Percentiles rank a stretch among this genome's conserved stretches.
phyloP scores from a whole-genome alignment of 2,329 filamentous ascomycete genomes.

The Epichloe sylvatica region DNA sequence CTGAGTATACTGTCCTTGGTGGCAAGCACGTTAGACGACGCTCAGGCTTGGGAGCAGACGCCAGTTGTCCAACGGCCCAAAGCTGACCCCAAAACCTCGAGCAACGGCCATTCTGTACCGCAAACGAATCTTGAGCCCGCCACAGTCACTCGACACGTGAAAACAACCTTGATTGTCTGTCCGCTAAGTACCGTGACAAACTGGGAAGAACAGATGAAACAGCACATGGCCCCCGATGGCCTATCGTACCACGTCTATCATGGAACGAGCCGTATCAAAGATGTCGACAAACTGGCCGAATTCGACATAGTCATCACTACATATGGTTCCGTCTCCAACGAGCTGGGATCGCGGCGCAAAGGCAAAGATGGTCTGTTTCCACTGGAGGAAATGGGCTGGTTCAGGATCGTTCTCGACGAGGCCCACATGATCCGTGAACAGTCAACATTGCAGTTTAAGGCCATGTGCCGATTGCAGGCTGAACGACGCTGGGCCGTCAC shows the following conservation, averaged over 20 bases:
- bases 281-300: constrained; percentile 51
- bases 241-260: constrained; percentile 77
- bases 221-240: constrained; percentile 53
- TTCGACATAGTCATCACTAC: constrained; percentile 86
- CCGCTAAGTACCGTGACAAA: constrained; percentile 86
- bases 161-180: constrained; percentile 72
- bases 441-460: constrained; percentile 67
- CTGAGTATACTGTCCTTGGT: constrained; percentile 74
- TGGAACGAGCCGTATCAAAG: constrained; percentile 59
- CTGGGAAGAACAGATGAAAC: constrained; percentile 84
- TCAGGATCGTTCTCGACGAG: constrained; percentile 86
- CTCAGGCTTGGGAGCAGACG: constrained; percentile 45
- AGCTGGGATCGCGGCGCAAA: constrained; percentile 52
- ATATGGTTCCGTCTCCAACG: constrained; percentile 75
- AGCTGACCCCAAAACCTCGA: constrained; percentile 25
- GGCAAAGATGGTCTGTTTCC: constrained; percentile 48
- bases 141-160: constrained; percentile 50
- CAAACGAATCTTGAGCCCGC: constrained; percentile 35
- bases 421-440: constrained; percentile 89
- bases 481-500: constrained; percentile 92
- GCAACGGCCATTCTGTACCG: constrained; percentile 10
- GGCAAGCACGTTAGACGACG: constrained; percentile 47
- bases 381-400: constrained; percentile 72
- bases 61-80: constrained; percentile 35
- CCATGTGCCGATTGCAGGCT: constrained; percentile 65